Evolutionary conservation across 257 asterid species (phyloP).

Genomic region (Echites panduratus): DNA sequence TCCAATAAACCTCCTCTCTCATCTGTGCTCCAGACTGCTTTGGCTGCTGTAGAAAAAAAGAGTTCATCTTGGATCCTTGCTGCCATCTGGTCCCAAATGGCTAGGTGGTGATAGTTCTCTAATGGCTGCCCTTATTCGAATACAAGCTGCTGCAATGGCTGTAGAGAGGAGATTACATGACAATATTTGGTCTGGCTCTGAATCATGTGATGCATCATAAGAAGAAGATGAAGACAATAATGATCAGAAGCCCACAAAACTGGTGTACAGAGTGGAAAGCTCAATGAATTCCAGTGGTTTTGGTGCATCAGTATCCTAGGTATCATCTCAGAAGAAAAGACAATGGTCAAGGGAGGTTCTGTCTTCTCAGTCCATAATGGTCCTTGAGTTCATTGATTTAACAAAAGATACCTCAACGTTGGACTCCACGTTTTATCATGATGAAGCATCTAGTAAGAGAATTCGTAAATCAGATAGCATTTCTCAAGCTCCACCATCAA

Average conservation of each 20-base stretch:
- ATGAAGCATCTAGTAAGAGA: no score
- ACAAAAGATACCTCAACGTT: slow-evolving; percentile 23
- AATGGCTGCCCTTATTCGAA: slow-evolving; percentile 69
- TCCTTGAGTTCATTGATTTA: slow-evolving; percentile 29
- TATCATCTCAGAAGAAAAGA: no score
- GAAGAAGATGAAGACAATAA: slow-evolving; percentile 58
- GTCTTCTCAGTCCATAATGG: slow-evolving; percentile 21
- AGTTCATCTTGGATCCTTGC: slow-evolving; percentile 51
- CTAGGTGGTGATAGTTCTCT: slow-evolving; percentile 80
- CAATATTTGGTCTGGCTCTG: slow-evolving; percentile 91
- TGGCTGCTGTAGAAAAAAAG: slow-evolving; percentile 87
- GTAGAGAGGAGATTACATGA: no score
- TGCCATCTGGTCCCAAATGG: no score
- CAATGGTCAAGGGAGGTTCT: slow-evolving; percentile 32
- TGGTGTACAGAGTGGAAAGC: slow-evolving; percentile 31
- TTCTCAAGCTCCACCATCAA: no score
- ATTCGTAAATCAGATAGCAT: no score
- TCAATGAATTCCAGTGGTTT: no score
- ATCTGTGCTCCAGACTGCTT: slow-evolving; percentile 53
- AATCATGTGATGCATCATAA: slow-evolving; percentile 44
- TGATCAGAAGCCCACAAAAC: slow-evolving; percentile 30
- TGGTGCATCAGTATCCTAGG: no score
- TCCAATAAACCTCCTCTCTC: no score
- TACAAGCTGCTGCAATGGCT: slow-evolving; percentile 97
- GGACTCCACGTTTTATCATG: no score